Evolutionary conservation across 139 green algal species (phyloP).

Genomic region (Mesotaenium endlicherianum): DNA sequence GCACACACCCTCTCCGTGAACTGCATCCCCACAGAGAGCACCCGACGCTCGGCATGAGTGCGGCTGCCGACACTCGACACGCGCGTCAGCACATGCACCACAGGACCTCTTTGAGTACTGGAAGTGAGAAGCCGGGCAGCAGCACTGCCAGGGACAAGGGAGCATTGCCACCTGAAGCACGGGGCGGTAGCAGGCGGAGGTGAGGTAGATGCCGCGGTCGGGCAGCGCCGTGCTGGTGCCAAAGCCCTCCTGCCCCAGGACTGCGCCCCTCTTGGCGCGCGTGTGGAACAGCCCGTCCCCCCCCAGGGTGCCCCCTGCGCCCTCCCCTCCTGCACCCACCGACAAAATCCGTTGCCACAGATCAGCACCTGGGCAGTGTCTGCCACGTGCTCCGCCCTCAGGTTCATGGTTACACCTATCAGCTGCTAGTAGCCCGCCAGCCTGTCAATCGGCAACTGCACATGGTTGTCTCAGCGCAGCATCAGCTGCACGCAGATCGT

Average conservation of each 20-base stretch:
- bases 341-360: too few relatives aligned
- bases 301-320: neutral
- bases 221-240: conserved; percentile 19
- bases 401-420: too few relatives aligned
- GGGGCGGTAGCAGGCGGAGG: conserved; percentile 20
- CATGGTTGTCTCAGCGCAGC: too few relatives aligned
- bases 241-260: conserved; percentile 30
- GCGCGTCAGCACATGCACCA: too few relatives aligned
- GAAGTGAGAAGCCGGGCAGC: neutral
- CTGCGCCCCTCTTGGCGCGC: neutral
- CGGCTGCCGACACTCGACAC: too few relatives aligned
- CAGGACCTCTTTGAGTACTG: too few relatives aligned
- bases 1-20: conserved; percentile 29
- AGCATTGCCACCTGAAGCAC: conserved; percentile 13
- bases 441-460: too few relatives aligned
- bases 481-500: too few relatives aligned
- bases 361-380: too few relatives aligned
- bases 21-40: neutral
- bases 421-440: too few relatives aligned
- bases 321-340: conserved; percentile 18
- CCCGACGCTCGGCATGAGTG: too few relatives aligned
- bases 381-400: too few relatives aligned
- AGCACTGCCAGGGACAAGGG: neutral
- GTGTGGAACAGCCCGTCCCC: neutral
- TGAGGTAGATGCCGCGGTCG: conserved; percentile 48